These are phyloP conservation scores for Circinella minor DNA, from an alignment of 371 early-diverging fungal species.

Conservation along the genomic window DNA sequence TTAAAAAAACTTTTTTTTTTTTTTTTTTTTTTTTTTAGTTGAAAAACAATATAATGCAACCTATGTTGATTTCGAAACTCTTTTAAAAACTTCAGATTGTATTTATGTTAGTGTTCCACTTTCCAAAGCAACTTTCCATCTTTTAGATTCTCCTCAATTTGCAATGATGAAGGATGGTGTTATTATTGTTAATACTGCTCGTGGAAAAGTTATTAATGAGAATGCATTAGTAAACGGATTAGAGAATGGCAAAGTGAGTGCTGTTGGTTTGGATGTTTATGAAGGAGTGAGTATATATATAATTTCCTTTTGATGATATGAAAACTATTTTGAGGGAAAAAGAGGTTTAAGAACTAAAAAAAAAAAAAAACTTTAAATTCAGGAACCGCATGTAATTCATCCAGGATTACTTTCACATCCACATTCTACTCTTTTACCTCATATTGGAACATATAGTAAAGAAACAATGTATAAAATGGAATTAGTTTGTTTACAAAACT, in stretches of 20 bases:
- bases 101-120: slow-evolving; percentile 64
- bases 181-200: slow-evolving; percentile 64
- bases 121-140: slow-evolving; percentile 50
- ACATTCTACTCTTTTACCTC: slow-evolving; percentile 44
- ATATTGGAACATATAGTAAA: slow-evolving; percentile 51
- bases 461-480: slow-evolving; percentile 53
- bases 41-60: slow-evolving; percentile 41
- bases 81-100: slow-evolving; percentile 58
- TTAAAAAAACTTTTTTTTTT: no score
- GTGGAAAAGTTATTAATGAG: slow-evolving; percentile 65
- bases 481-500: slow-evolving; percentile 39
- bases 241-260: slow-evolving; percentile 56
- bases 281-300: slow-evolving; percentile 43
- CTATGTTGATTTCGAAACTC: slow-evolving; percentile 57
- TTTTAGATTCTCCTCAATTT: slow-evolving; percentile 52
- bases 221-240: slow-evolving; percentile 56
- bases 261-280: slow-evolving; percentile 68
- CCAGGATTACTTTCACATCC: slow-evolving; percentile 50
- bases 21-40: slow-evolving; percentile 11
- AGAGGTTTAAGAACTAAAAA: no score
- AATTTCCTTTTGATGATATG: background rate
- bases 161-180: slow-evolving; percentile 57
- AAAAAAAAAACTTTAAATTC: background rate
- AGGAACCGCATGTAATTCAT: slow-evolving; percentile 44
- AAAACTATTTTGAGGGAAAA: background rate